Conservation (phyloP, 768 basidiomycete species). For the Naganishia antarctica region DNA sequence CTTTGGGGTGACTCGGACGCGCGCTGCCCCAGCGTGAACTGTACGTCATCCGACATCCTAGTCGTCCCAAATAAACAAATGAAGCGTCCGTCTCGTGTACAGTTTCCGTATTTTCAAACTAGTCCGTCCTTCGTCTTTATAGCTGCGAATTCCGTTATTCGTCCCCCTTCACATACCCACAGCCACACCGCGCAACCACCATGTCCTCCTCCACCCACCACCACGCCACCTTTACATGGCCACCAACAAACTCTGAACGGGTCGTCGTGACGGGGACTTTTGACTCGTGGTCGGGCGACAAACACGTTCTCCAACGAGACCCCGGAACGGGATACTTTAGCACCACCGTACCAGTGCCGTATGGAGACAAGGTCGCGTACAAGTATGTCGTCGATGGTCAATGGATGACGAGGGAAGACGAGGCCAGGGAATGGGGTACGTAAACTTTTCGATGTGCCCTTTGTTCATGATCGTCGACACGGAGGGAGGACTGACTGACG, state of each 20-base stretch:
- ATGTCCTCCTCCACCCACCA: slow-evolving; percentile 22
- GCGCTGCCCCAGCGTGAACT: background rate
- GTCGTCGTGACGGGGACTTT: slow-evolving; percentile 46
- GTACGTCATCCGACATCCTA: background rate
- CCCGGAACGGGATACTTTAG: slow-evolving; percentile 39
- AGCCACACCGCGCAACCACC: background rate
- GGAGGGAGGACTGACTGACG: too few relatives aligned
- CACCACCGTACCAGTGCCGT: slow-evolving; percentile 39
- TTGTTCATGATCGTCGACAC: too few relatives aligned
- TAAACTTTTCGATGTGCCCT: background rate
- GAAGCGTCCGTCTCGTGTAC: background rate
- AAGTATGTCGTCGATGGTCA: slow-evolving; percentile 50
- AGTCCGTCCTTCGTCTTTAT: background rate
- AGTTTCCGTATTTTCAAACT: too few relatives aligned
- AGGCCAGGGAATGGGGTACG: slow-evolving; percentile 49
- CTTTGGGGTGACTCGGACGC: background rate
- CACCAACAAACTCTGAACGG: slow-evolving; percentile 25
- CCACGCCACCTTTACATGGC: slow-evolving; percentile 27
- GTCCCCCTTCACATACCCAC: background rate
- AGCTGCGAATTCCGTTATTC: too few relatives aligned
- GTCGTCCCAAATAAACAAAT: background rate
- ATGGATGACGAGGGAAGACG: slow-evolving; percentile 48
- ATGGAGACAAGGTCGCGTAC: slow-evolving; percentile 48
- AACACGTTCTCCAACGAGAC: slow-evolving; percentile 40
- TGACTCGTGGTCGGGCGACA: slow-evolving; percentile 46